phyloP scores from a whole-genome alignment of 306 rosid species.

The Castanopsis chinensis region DNA sequence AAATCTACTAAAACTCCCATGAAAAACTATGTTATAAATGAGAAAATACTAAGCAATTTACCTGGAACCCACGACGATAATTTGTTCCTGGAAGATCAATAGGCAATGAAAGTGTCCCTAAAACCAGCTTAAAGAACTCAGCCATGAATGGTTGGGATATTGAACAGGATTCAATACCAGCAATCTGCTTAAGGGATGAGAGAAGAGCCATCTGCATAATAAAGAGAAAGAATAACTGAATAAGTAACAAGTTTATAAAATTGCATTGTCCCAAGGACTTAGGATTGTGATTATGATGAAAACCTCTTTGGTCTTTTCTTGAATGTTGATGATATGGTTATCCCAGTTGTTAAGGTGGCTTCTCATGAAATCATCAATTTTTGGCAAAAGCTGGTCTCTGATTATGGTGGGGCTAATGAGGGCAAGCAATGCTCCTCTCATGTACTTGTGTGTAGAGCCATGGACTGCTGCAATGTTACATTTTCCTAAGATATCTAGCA shows the following conservation, averaged over 20 bases:
- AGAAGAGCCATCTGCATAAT: constrained; percentile 77
- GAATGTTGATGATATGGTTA: constrained; percentile 67
- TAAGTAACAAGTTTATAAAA: background rate
- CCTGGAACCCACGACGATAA: constrained; percentile 79
- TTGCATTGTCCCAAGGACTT: background rate
- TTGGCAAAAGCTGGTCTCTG: constrained; percentile 68
- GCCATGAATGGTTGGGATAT: constrained; percentile 48
- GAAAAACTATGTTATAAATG: background rate
- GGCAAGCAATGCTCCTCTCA: constrained; percentile 84
- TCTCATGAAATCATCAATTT: constrained; percentile 77
- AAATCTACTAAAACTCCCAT: background rate
- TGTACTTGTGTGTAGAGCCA: constrained; percentile 89
- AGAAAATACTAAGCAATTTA: constrained; percentile 10
- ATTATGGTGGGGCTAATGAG: constrained; percentile 71
- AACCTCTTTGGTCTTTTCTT: constrained; percentile 89
- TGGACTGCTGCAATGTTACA: constrained; percentile 95
- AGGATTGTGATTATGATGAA: background rate
- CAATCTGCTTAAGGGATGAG: constrained; percentile 80
- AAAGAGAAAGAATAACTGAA: background rate
- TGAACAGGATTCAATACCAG: constrained; percentile 56
- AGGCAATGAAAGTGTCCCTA: constrained; percentile 89
- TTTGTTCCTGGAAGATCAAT: constrained; percentile 91
- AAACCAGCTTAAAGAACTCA: constrained; percentile 84
- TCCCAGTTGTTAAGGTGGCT: constrained; percentile 64
- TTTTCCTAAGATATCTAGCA: constrained; percentile 87